These are phyloP conservation scores for Lunularia cruciata DNA, from an alignment of 225 moss, liverwort and hornwort species.

Conservation along the genomic window DNA sequence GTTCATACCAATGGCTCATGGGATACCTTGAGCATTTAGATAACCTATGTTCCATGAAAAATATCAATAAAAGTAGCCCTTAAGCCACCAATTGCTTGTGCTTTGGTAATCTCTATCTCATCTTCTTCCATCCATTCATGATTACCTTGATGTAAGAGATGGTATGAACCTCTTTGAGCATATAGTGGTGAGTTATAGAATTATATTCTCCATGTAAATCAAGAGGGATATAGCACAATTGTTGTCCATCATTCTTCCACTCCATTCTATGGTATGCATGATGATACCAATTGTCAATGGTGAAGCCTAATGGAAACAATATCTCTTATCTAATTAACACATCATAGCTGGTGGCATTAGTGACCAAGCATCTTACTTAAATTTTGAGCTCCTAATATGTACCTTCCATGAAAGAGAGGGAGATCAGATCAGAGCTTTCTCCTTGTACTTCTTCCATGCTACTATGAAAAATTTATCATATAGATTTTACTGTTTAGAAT, in stretches of 20 bases:
- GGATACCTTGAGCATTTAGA: too few species aligned
- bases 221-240: background rate
- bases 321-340: background rate
- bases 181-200: background rate
- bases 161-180: too few species aligned
- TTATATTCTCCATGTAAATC: conserved; percentile 5
- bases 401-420: background rate
- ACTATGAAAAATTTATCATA: background rate
- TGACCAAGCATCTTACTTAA: conserved; percentile 6
- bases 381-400: background rate
- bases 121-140: too few species aligned
- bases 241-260: background rate
- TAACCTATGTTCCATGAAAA: too few species aligned
- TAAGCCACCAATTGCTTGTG: too few species aligned
- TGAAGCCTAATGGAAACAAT: conserved; percentile 8
- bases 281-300: background rate
- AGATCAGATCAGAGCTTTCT: too few species aligned
- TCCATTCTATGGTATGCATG: conserved; percentile 1
- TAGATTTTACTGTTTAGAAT: background rate
- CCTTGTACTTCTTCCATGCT: conserved; percentile 11
- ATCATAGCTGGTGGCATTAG: too few species aligned
- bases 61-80: too few species aligned
- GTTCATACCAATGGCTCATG: too few species aligned
- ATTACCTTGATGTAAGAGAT: too few species aligned
- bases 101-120: too few species aligned